Conservation (phyloP, 495 filamentous ascomycete species). For the Neurospora pannonica region DNA sequence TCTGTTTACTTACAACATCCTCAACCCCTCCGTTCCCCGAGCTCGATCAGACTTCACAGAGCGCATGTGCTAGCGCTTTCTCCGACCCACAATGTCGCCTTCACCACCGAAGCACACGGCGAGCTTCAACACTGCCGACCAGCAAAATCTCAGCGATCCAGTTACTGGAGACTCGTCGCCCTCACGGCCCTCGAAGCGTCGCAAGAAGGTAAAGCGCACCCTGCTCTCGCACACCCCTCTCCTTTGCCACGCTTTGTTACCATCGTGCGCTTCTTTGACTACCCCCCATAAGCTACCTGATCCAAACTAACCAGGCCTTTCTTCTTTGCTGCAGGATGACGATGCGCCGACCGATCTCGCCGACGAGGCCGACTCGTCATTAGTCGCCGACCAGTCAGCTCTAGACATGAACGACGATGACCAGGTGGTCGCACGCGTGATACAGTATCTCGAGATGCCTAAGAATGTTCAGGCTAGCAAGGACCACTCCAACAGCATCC, state of each 20-base stretch:
- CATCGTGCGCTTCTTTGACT: background rate
- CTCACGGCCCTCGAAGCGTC: constrained; percentile 61
- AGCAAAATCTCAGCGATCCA: constrained; percentile 23
- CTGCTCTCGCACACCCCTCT: constrained; percentile 15
- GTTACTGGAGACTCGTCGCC: constrained; percentile 50
- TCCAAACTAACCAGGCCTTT: background rate
- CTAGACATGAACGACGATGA: constrained; percentile 48
- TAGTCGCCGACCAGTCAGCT: constrained; percentile 38
- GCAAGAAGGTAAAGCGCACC: constrained; percentile 53
- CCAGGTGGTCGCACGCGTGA: constrained; percentile 60
- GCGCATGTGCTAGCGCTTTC: constrained; percentile 14
- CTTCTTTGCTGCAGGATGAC: constrained; percentile 7
- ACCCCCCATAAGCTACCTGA: background rate
- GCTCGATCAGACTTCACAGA: background rate
- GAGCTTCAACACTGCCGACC: constrained; percentile 25
- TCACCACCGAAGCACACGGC: constrained; percentile 35
- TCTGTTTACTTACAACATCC: background rate
- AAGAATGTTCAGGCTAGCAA: constrained; percentile 54
- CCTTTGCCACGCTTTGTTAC: constrained; percentile 8
- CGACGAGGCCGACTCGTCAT: constrained; percentile 34
- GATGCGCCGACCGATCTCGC: constrained; percentile 13
- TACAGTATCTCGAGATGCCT: constrained; percentile 54
- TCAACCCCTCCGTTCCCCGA: background rate
- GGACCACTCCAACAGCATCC: constrained; percentile 63
- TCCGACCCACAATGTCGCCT: constrained; percentile 21